Percentiles rank a stretch among this genome's conserved stretches.
phyloP scores from a whole-genome alignment of 1,284 basidiomycete species.

The Cutaneotrichosporon cavernicola region DNA sequence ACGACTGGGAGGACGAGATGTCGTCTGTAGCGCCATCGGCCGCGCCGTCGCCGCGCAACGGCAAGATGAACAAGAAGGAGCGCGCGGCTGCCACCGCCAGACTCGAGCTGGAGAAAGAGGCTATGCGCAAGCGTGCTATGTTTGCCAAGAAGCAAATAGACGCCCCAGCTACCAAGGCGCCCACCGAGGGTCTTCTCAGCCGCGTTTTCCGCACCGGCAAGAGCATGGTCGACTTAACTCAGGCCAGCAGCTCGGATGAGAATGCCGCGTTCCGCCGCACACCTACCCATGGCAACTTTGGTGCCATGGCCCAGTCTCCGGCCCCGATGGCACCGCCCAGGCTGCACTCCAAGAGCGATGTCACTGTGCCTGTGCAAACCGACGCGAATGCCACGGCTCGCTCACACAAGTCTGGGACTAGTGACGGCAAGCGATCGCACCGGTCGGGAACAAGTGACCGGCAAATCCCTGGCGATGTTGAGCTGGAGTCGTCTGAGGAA shows the following conservation, averaged over 20 bases:
- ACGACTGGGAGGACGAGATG: conserved; percentile 47
- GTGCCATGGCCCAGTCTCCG: conserved; percentile 32
- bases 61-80: conserved; percentile 41
- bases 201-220: conserved; percentile 43
- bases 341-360: conserved; percentile 46
- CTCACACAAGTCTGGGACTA: conserved; percentile 17
- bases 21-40: conserved; percentile 18
- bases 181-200: conserved; percentile 37
- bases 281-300: conserved; percentile 38
- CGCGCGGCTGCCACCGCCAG: conserved; percentile 37
- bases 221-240: conserved; percentile 47
- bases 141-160: conserved; percentile 50
- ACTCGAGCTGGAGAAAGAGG: conserved; percentile 39
- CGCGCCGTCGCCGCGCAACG: conserved; percentile 19
- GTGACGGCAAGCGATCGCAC: conserved; percentile 8
- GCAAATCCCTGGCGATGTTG: conserved; percentile 24
- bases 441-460: conserved; percentile 2
- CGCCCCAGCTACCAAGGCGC: conserved; percentile 16
- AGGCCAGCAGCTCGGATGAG: conserved; percentile 10
- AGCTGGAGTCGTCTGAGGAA: conserved; percentile 41
- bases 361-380: conserved; percentile 46
- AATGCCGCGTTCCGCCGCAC: conserved; percentile 31
- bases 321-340: conserved; percentile 24
- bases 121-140: conserved; percentile 45
- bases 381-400: conserved; percentile 43